These are phyloP conservation scores for Penicillium mononematosum DNA, from an alignment of 495 filamentous ascomycete genomes.

Conservation along the genomic window DNA sequence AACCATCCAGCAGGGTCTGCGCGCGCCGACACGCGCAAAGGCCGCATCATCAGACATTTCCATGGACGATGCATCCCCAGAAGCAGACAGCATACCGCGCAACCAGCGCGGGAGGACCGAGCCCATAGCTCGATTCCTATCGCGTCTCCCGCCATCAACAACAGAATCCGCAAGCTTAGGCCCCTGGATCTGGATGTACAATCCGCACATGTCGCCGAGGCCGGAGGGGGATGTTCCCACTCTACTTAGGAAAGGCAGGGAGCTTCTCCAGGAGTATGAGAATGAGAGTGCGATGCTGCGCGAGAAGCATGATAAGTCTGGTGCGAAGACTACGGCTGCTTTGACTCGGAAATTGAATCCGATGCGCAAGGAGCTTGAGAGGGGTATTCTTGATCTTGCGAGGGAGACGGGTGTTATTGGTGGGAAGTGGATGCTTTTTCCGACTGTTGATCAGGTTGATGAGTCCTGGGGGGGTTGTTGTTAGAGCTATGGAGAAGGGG, in stretches of 20 bases:
- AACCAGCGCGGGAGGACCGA: constrained; percentile 50
- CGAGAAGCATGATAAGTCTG: constrained; percentile 35
- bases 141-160: constrained; percentile 62
- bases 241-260: constrained; percentile 44
- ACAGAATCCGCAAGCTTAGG: constrained; percentile 39
- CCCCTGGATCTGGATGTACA: constrained; percentile 68
- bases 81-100: constrained; percentile 48
- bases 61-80: constrained; percentile 16
- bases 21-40: neutral
- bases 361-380: constrained; percentile 49
- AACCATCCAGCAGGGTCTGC: constrained; percentile 25
- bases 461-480: constrained; percentile 61
- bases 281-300: constrained; percentile 39
- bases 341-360: constrained; percentile 52
- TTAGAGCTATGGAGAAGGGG: constrained; percentile 58
- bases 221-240: constrained; percentile 35
- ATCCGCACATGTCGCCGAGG: constrained; percentile 42
- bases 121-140: constrained; percentile 58
- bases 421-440: constrained; percentile 92
- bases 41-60: constrained; percentile 3
- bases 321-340: constrained; percentile 32
- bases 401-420: constrained; percentile 50
- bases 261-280: constrained; percentile 44
- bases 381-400: constrained; percentile 57
- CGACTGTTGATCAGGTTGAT: constrained; percentile 54